Conservation (phyloP, 192 early-diverging fungal genomes). For the Coemansia erecta region DNA sequence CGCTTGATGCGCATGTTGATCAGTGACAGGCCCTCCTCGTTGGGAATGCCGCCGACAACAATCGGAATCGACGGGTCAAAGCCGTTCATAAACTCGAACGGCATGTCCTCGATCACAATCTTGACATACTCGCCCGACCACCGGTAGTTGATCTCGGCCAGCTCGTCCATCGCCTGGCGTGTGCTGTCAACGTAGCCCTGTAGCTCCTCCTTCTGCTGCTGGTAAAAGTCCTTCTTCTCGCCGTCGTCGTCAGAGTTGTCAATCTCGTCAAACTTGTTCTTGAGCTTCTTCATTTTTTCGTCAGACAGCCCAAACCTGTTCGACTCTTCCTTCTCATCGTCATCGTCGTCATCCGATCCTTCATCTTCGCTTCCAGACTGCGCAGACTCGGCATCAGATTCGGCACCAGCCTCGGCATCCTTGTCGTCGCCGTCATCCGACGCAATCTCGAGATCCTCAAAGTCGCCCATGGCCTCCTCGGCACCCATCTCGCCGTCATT, state of each 20-base stretch:
- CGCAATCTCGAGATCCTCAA: slow-evolving; percentile 69
- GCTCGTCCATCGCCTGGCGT: slow-evolving; percentile 81
- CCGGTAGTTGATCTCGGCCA: slow-evolving; percentile 88
- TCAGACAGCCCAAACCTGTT: slow-evolving; percentile 64
- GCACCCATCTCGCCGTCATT: slow-evolving; percentile 59
- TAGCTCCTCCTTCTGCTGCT: slow-evolving; percentile 85
- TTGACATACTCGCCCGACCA: slow-evolving; percentile 93
- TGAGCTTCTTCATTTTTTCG: slow-evolving; percentile 83
- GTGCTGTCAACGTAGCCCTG: slow-evolving; percentile 81
- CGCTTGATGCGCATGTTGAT: slow-evolving; percentile 95
- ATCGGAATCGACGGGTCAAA: slow-evolving; percentile 91
- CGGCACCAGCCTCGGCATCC: slow-evolving; percentile 27
- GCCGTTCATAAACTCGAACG: slow-evolving; percentile 90
- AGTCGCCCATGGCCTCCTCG: slow-evolving; percentile 59
- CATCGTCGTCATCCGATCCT: slow-evolving; percentile 40
- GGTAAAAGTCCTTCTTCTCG: slow-evolving; percentile 77
- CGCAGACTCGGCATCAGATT: slow-evolving; percentile 72
- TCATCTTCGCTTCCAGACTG: slow-evolving; percentile 37
- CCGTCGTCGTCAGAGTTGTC: slow-evolving; percentile 78
- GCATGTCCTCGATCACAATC: slow-evolving; percentile 85
- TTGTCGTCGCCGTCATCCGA: slow-evolving; percentile 57
- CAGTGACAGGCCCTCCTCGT: slow-evolving; percentile 93
- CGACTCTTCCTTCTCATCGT: slow-evolving; percentile 57
- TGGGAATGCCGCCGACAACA: slow-evolving; percentile 82
- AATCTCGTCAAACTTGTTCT: slow-evolving; percentile 91